Evolutionary conservation across 2,329 filamentous ascomycete species (phyloP).

Genomic region (Penicillium paneum): DNA sequence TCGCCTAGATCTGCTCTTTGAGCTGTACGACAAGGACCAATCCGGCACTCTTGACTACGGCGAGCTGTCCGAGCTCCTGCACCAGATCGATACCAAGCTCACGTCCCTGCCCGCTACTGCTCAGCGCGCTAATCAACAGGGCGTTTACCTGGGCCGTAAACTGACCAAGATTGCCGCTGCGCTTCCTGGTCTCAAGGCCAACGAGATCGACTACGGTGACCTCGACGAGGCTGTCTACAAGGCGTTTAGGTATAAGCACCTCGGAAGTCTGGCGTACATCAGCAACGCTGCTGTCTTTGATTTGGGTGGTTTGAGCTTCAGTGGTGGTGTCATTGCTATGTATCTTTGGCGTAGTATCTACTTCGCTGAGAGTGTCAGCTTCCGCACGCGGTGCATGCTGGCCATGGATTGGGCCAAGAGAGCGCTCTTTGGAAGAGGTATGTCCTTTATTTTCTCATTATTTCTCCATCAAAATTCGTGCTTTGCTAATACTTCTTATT

Average conservation of each 20-base stretch:
- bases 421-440: conserved; percentile 91
- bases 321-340: conserved; percentile 84
- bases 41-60: conserved; percentile 91
- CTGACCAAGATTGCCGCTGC: conserved; percentile 85
- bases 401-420: conserved; percentile 99
- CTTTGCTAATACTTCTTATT: conserved; percentile 4
- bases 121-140: conserved; percentile 94
- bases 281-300: conserved; percentile 97
- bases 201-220: conserved; percentile 83
- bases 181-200: conserved; percentile 69
- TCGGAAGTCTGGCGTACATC: conserved; percentile 89
- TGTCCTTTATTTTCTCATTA: conserved; percentile 34
- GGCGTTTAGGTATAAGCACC: conserved; percentile 88
- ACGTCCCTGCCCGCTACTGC: conserved; percentile 93
- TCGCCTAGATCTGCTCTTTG: conserved; percentile 85
- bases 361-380: conserved; percentile 94
- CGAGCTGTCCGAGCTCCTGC: conserved; percentile 82
- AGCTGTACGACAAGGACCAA: conserved; percentile 87
- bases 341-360: conserved; percentile 97
- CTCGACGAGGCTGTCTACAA: conserved; percentile 89
- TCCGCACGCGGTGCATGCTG: conserved; percentile 80
- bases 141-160: conserved; percentile 86
- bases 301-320: conserved; percentile 71
- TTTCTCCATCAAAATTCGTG: neutral
- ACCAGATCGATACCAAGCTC: conserved; percentile 90